Evolutionary conservation across 345 rosid species (phyloP).

Genomic region (Zanthoxylum bungeanum): DNA sequence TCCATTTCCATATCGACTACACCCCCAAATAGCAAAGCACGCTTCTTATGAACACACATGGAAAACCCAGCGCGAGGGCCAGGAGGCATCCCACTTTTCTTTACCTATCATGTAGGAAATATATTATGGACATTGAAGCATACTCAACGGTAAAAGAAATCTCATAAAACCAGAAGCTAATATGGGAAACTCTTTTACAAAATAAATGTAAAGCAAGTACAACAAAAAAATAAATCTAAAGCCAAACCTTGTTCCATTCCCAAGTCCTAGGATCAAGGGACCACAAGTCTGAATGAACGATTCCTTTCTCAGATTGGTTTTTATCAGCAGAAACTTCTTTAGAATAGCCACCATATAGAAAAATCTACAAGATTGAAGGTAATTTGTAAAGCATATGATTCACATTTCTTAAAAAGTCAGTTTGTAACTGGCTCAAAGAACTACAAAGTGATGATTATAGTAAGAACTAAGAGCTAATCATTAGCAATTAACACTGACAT

Average conservation of each 20-base stretch:
- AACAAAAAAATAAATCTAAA: not conserved
- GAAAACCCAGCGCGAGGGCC: constrained; percentile 95
- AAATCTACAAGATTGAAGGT: constrained; percentile 46
- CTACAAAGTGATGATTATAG: not conserved
- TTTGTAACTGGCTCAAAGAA: not conserved
- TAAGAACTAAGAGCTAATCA: not conserved
- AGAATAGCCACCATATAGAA: constrained; percentile 89
- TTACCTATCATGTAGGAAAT: constrained; percentile 49
- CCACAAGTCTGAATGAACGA: constrained; percentile 93
- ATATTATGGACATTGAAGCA: not conserved
- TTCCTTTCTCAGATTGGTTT: constrained; percentile 77
- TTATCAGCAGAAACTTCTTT: constrained; percentile 88
- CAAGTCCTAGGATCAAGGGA: constrained; percentile 96
- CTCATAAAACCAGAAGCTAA: not conserved
- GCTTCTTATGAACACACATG: constrained; percentile 91
- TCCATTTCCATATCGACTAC: constrained; percentile 95
- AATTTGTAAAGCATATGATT: not conserved
- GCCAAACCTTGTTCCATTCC: constrained; percentile 97
- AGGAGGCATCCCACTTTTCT: constrained; percentile 96
- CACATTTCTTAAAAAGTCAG: not conserved
- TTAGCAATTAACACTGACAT: not conserved
- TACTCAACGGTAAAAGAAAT: not conserved
- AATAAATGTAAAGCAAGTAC: not conserved
- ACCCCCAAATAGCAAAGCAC: constrained; percentile 92
- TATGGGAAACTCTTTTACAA: not conserved